Conservation (phyloP, 2,329 filamentous ascomycete genomes). For the Penicillium sp. region DNA sequence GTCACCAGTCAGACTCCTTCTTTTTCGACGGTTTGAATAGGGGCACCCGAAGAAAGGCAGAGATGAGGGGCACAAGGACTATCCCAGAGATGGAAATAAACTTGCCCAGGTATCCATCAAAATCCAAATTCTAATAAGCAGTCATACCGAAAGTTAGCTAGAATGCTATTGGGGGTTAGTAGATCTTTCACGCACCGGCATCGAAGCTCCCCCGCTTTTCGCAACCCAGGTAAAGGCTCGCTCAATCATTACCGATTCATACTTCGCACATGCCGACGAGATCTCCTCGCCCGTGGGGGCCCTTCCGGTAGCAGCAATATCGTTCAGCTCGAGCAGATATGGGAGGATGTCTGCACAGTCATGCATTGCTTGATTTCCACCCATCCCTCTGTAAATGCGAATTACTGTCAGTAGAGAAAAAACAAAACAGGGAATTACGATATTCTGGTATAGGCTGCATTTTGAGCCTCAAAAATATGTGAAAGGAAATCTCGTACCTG, state of each 20-base stretch:
- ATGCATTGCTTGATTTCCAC: not conserved
- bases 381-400: not conserved
- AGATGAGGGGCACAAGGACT: not conserved
- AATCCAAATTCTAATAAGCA: not conserved
- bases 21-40: not conserved
- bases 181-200: not conserved
- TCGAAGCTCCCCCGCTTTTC: not conserved
- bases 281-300: not conserved
- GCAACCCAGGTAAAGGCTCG: not conserved
- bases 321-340: not conserved
- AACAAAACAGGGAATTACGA: too few species aligned
- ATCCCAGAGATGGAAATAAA: not conserved
- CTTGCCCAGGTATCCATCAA: not conserved
- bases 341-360: not conserved
- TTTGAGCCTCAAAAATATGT: not conserved
- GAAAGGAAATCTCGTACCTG: not conserved
- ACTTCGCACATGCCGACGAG: not conserved
- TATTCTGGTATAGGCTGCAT: not conserved
- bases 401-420: too few species aligned
- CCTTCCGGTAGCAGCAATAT: not conserved
- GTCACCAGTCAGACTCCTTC: not conserved
- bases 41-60: not conserved
- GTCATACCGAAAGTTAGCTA: not conserved
- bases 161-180: not conserved
- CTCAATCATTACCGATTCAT: not conserved